Evolutionary conservation across 2,329 filamentous ascomycete species (phyloP), one percentile per base, ranked within the genome.

Genomic region (Fusarium siculi): DNA sequence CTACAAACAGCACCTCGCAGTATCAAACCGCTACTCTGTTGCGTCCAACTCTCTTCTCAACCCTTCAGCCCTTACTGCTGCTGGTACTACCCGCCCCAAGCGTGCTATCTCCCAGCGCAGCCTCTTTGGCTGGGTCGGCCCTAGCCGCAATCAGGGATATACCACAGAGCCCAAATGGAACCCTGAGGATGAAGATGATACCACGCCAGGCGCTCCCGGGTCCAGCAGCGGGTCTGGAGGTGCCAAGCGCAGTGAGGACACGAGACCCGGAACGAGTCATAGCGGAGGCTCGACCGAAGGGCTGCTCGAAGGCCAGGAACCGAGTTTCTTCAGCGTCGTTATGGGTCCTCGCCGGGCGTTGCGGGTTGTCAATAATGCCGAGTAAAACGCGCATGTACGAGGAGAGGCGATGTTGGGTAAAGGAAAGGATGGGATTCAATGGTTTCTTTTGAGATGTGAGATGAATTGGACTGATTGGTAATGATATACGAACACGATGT

Each of bases 311-410:
- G 89, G 88, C 1, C 86, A 89, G 68, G 91, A 93, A 79, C 92
- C 92, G 67, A 92, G 87, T 65, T 94, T 93, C 81, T 90, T 93
- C 80, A 92, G 87, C 55, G 90, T 93, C 34, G 82, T 93, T 76
- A 80, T 93, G 81, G 91, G 91, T 68, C 92, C 92, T 28, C 85
- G 91, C 76, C 84, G 92, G 77, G 93, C 91, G 76, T 82, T 93
- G 82, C 85, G 91, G 77, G 91, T 93, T 40, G 90, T 93, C 28
- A 93, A 93, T 54, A 82, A 80, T 19, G 79, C 79, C 55, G 84
- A 85, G 55, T 78, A 71, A 36, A 37, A n/a, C 15, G 15, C 11
- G 21, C 25, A n/a, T 39, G 21, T 25, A 42, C 42, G 16, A 62
- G 28, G 23, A 46, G 49, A 43, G 56, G 57, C 44, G 62, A 44